A percentile compares a stretch with the other conserved stretches of the same genome.
phyloP scores from a whole-genome alignment of 257 asterid genomes.

The Jasminum sambac region DNA sequence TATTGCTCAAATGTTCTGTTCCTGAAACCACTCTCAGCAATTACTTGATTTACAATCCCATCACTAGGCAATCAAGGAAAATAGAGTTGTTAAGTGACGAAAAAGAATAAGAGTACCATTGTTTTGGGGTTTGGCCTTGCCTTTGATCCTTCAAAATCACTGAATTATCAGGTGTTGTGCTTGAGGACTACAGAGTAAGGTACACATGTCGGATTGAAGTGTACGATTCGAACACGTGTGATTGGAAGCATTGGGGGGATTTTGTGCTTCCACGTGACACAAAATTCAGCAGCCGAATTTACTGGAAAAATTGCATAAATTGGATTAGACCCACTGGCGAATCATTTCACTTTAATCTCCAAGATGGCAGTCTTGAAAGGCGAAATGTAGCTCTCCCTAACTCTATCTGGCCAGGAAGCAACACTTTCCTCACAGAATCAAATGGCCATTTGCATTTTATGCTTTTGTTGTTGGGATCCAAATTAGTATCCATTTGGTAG shows the following conservation, averaged over 20 bases:
- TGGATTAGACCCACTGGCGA: slow-evolving; percentile 4
- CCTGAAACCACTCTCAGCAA: neutral
- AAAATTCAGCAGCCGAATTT: neutral
- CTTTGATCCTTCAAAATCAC: slow-evolving; percentile 21
- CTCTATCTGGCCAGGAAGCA: neutral
- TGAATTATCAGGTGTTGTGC: slow-evolving; percentile 13
- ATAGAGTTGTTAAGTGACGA: neutral
- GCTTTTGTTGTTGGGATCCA: neutral
- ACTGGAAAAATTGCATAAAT: neutral
- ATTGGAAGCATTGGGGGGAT: slow-evolving; percentile 1
- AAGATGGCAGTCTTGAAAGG: neutral
- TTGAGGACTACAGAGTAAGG: neutral
- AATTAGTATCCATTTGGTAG: neutral
- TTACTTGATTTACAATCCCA: slow-evolving; percentile 19
- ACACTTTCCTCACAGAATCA: neutral
- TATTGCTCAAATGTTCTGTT: slow-evolving; percentile 1
- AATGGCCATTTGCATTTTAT: neutral
- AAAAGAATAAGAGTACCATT: neutral
- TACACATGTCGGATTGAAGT: neutral
- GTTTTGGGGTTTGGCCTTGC: slow-evolving; percentile 9
- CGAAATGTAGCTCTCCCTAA: neutral
- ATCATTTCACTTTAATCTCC: neutral
- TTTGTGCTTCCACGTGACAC: neutral
- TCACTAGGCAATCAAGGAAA: neutral
- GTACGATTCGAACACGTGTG: neutral